Base-by-base conservation (phyloP, 1,139 yeast species). In the Debaryomyces psychrophilus region DNA sequence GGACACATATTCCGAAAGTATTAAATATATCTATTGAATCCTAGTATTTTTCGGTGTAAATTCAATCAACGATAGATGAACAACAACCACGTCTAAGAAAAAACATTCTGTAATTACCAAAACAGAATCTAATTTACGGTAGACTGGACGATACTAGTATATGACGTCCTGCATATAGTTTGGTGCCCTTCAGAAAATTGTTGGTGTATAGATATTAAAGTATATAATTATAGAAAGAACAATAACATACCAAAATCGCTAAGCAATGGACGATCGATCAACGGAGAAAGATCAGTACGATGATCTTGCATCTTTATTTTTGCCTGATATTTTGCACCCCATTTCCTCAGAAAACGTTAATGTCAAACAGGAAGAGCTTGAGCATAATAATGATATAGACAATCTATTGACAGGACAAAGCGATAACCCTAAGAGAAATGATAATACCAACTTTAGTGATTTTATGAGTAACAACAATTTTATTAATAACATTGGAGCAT, bases 271-370 rank as follows among this genome's bases (percentile, higher is more conserved):
- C 9, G 45, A 35, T 36, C 34, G 46, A 50, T 34, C 55, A 25
- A 34, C 44, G 9, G 45, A 44, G 28, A 63, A 64, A 47, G 68
- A 63, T 31, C 55, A 64, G 28, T 64, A 68, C 37, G 77, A 73
- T 49, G 79, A 74, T 56, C 61, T 74, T 41, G 71, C 77, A 37
- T 67, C 77, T 26, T 62, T 74, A 43, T 74, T 74, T 44, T 57
- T 74, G 31, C 78, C 78, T 4, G 79, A 74, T 44, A 67, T 71
- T 23, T 61, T 73, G 29, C 72, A 68, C 44, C 69, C 63, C 8
- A 42, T 54, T 8, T 44, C 54, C 17, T 48, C 52, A 5, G 39
- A 39, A 12, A 36, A 50, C 9, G 41, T 44, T 8, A 36, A 49
- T 12, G 52, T 60, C 25, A 62, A 62, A 40, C 59, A 56, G 31